A percentile compares a stretch with the other conserved stretches of the same genome.
Conservation (phyloP, 345 rosid species). For the Eucalyptus marginata region DNA sequence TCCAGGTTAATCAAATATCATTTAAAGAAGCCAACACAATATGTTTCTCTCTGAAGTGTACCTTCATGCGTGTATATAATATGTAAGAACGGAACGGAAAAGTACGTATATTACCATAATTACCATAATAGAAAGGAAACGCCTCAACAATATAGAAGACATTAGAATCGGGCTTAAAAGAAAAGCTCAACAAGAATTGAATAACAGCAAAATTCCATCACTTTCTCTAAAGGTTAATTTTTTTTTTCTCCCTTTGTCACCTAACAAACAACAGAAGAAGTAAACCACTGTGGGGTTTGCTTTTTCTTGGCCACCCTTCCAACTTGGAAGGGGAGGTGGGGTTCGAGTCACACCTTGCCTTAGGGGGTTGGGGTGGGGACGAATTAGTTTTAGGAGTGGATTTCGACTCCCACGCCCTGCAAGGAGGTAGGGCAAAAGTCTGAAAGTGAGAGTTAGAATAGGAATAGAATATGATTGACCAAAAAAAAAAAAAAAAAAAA, state of each 20-base stretch:
- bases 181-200: neutral
- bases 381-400: too few species aligned
- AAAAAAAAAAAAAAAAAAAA: too few species aligned
- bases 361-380: too few species aligned
- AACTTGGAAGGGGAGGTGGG: too few species aligned
- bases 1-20: neutral
- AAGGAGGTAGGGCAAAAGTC: too few species aligned
- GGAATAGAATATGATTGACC: too few species aligned
- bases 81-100: neutral
- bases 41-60: neutral
- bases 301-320: too few species aligned
- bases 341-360: too few species aligned
- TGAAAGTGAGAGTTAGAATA: too few species aligned
- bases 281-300: too few species aligned
- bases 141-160: neutral
- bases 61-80: neutral
- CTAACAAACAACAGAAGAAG: neutral
- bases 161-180: neutral
- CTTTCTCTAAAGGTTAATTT: neutral
- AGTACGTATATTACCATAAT: neutral
- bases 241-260: neutral
- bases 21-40: neutral
- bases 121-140: neutral
- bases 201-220: neutral
- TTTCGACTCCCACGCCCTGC: too few species aligned